Conservation (phyloP, 2,329 filamentous ascomycete species). For the Ceratocystiopsis sp. region DNA sequence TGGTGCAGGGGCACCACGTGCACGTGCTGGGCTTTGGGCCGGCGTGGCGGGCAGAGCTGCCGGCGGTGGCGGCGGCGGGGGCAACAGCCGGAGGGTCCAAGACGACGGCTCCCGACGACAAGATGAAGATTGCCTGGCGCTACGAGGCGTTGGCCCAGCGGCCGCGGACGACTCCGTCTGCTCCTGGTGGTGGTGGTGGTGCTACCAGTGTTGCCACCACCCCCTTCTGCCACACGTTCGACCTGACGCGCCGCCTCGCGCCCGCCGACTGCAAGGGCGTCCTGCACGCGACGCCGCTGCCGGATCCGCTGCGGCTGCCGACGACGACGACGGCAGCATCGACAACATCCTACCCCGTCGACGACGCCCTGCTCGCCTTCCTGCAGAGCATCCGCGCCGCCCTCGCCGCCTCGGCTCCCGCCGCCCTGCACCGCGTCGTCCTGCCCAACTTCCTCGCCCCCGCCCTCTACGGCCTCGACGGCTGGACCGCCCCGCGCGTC, state of each 20-base stretch:
- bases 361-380: slow-evolving; percentile 46
- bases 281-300: slow-evolving; percentile 31
- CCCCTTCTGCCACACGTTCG: slow-evolving; percentile 54
- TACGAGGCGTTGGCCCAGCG: slow-evolving; percentile 56
- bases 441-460: slow-evolving; percentile 78
- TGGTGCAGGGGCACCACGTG: slow-evolving; percentile 78
- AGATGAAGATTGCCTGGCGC: slow-evolving; percentile 98
- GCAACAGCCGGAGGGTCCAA: slow-evolving; percentile 19
- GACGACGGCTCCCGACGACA: slow-evolving; percentile 37
- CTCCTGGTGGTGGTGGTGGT: no score
- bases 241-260: slow-evolving; percentile 49
- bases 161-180: not conserved
- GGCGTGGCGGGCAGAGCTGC: slow-evolving; percentile 68
- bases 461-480: slow-evolving; percentile 56
- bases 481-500: slow-evolving; percentile 53
- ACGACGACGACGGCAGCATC: slow-evolving; percentile 5
- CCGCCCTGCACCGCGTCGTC: slow-evolving; percentile 60
- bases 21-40: slow-evolving; percentile 71
- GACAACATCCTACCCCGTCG: slow-evolving; percentile 1
- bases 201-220: no score
- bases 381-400: slow-evolving; percentile 38
- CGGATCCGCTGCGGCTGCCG: slow-evolving; percentile 21
- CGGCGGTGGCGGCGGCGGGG: slow-evolving; percentile 40
- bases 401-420: slow-evolving; percentile 38
- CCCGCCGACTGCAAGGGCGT: slow-evolving; percentile 30